A percentile compares a stretch with the other conserved stretches of the same genome.
phyloP scores from a whole-genome alignment of 306 rosid species.

The Geum urbanum region DNA sequence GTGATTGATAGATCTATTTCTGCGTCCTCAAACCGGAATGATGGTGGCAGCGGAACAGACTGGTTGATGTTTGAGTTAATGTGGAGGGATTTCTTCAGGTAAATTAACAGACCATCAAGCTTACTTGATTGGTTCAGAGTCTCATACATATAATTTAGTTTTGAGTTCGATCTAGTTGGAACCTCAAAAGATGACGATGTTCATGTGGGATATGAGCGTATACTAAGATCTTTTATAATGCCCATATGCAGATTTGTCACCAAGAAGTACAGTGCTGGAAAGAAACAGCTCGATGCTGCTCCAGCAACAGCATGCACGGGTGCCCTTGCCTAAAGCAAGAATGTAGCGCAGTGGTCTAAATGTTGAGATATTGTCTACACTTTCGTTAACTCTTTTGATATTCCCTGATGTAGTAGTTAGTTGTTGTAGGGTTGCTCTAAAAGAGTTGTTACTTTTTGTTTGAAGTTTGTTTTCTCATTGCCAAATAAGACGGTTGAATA shows the following conservation, averaged over 20 bases:
- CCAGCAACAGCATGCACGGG: slow-evolving; percentile 77
- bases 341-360: slow-evolving; percentile 8
- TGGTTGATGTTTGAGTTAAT: slow-evolving; percentile 90
- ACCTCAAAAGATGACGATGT: not conserved
- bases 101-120: slow-evolving; percentile 13
- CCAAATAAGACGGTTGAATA: slow-evolving; percentile 36
- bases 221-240: not conserved
- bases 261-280: slow-evolving; percentile 73
- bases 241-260: slow-evolving; percentile 65
- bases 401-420: slow-evolving; percentile 20
- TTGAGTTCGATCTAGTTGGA: not conserved
- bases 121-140: not conserved
- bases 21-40: slow-evolving; percentile 47
- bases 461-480: slow-evolving; percentile 29
- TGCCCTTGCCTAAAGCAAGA: slow-evolving; percentile 58
- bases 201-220: not conserved
- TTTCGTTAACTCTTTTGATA: slow-evolving; percentile 15
- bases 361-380: slow-evolving; percentile 28
- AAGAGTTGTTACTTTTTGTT: slow-evolving; percentile 24
- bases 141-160: not conserved
- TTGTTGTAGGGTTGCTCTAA: slow-evolving; percentile 21
- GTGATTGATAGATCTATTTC: slow-evolving; percentile 41
- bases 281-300: slow-evolving; percentile 54
- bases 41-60: slow-evolving; percentile 66
- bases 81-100: slow-evolving; percentile 99